Percentiles rank a stretch among this genome's conserved stretches.
Evolutionary conservation across 129 eudicot species (phyloP).

Genomic region (Centaurea solstitialis): DNA sequence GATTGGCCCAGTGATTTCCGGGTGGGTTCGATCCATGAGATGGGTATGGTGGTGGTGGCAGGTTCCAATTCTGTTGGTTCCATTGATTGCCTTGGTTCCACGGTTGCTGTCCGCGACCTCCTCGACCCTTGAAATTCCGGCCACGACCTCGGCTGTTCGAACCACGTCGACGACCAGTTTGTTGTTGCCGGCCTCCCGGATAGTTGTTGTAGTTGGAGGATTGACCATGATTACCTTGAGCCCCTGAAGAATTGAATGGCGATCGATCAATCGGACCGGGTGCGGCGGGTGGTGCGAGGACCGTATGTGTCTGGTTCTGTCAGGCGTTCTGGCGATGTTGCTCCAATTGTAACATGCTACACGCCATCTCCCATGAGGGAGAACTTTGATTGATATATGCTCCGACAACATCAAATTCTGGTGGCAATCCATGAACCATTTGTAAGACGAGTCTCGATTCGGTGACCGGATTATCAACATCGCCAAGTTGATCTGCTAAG

Average conservation of each 20-base stretch:
- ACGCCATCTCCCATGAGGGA: neutral
- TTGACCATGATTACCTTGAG: no score
- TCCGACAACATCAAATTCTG: neutral
- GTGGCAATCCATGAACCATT: neutral
- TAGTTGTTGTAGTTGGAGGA: neutral
- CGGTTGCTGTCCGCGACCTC: neutral
- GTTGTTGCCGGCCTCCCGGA: neutral
- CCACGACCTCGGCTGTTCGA: neutral
- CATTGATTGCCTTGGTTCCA: neutral
- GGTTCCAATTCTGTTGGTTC: no score
- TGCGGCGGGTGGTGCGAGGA: neutral
- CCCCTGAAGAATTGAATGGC: no score
- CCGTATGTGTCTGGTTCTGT: neutral
- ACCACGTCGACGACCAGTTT: no score
- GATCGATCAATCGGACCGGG: no score
- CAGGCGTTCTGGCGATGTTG: neutral
- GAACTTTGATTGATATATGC: neutral
- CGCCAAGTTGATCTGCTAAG: neutral
- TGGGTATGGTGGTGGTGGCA: no score
- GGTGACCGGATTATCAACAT: neutral
- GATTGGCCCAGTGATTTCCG: no score
- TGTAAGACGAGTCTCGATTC: neutral
- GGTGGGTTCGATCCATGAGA: no score
- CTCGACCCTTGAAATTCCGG: neutral
- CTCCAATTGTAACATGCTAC: neutral